Base-by-base conservation (phyloP, 441 rosid genomes). In the Adansonia madagascariensis region DNA sequence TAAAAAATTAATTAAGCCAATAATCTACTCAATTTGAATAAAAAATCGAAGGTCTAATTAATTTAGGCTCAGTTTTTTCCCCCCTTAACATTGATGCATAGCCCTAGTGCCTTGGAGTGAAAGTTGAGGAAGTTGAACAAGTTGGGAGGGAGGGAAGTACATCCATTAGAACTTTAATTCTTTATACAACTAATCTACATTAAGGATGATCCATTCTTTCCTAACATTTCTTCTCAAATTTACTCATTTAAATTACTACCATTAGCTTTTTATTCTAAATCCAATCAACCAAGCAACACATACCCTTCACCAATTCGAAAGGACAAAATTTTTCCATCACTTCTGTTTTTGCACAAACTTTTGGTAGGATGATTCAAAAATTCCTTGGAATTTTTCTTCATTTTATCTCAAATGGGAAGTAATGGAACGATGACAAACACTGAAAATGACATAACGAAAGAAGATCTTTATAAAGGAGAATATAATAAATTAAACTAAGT, bases 251-350 rank as follows among this genome's bases (percentile, higher is more conserved):
- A 57, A 8, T 57, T 57, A 57, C 31, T 57, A 20, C 20, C 62
- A 8, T 57, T 57, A 57, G 5, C 63, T 20, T 20, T 57, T 57
- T 20, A 41, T 41, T 41, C 27, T 44, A 66, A 75, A 49, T 56
- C 74, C 52, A 31, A 59, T 39, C 77, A 47, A 56, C 69, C 69
- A 80, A 80, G 78, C 3, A 68, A 81, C 46, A 14, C 46, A 43
- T 67, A 73, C 78, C 24, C 59, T 56, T 77, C 75, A 78, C 35
- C 41, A 56, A 18, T 0, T 17, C 6, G 27, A 69, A 59, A 64
- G 50, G 63, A 71, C 15, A 31, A 71, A 71, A 27, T 15, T 9
- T 17, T 24, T 8, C 12, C 59, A 17, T 3, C 17, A 62, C 10
- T 56, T 17, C 2, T 56, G 61, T 18, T 18, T 4, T 56, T 56